phyloP scores from a whole-genome alignment of 176 grass and related monocot species.

The Oryza brachyantha region DNA sequence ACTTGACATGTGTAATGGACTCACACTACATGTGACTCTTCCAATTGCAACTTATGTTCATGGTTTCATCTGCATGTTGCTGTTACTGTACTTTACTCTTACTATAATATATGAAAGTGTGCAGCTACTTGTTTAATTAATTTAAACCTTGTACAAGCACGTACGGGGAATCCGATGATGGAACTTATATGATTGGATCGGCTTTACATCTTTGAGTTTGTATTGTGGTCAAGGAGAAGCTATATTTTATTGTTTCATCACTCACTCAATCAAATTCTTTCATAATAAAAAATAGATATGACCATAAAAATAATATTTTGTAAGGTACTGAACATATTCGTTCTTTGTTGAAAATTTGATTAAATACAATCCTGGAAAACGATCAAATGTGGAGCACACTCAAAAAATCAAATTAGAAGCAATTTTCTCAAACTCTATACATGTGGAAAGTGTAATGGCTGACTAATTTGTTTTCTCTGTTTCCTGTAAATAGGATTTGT shows the following conservation, averaged over 20 bases:
- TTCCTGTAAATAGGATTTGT: no score
- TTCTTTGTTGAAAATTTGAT: no score
- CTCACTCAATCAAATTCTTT: not conserved
- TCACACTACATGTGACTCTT: not conserved
- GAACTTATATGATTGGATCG: not conserved
- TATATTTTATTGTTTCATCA: not conserved
- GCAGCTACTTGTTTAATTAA: not conserved
- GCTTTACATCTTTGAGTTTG: not conserved
- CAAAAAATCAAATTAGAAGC: no score
- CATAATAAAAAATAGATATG: no score
- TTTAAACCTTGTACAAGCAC: not conserved
- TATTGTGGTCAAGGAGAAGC: not conserved
- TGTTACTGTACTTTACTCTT: not conserved
- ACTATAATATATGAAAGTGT: constrained; percentile 6
- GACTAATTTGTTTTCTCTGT: no score
- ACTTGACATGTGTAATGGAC: not conserved
- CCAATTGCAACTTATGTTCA: not conserved
- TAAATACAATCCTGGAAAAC: no score
- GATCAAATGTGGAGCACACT: no score
- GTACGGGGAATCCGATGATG: not conserved
- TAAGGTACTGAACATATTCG: no score
- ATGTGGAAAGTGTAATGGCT: no score
- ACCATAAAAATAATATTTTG: no score
- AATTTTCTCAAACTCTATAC: no score
- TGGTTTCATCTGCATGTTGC: constrained; percentile 1